Evolutionary conservation across 2,329 filamentous ascomycete species (phyloP).

Genomic region (Pestalotiopsis sp.): DNA sequence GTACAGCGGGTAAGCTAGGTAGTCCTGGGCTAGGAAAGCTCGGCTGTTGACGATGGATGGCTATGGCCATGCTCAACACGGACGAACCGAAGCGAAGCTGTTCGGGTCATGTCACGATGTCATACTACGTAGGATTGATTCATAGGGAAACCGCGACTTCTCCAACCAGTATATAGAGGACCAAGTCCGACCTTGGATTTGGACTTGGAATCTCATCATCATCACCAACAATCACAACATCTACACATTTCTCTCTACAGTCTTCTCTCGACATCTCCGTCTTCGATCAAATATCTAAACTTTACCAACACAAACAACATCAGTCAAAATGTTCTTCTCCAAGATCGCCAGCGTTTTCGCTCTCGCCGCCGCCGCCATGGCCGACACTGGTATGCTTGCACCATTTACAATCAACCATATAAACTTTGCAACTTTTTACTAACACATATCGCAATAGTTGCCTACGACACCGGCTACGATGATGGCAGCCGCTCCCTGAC

Average conservation of each 20-base stretch:
- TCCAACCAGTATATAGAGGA: conserved; percentile 3
- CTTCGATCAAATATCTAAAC: background rate
- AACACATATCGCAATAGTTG: conserved; percentile 50
- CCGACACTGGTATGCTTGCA: conserved; percentile 24
- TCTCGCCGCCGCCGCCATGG: conserved; percentile 27
- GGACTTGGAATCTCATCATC: background rate
- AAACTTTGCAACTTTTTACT: conserved; percentile 6
- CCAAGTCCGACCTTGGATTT: background rate
- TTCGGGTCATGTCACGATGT: conserved; percentile 9
- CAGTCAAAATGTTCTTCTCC: conserved; percentile 32
- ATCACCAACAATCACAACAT: conserved; percentile 5
- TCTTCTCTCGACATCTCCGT: background rate
- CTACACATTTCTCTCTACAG: background rate
- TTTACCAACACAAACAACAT: conserved; percentile 7
- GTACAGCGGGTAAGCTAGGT: background rate
- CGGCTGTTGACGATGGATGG: background rate
- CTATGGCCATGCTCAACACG: background rate
- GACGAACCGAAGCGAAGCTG: background rate
- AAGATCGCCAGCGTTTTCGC: conserved; percentile 30
- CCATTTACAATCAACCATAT: background rate
- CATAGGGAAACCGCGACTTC: background rate
- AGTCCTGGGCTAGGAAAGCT: background rate
- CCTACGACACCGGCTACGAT: conserved; percentile 75
- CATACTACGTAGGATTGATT: conserved; percentile 11
- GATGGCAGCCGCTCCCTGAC: conserved; percentile 55